Percentiles rank a stretch among this genome's conserved stretches.
Conservation (phyloP, 257 asterid genomes). For the Primulina tabacum region DNA sequence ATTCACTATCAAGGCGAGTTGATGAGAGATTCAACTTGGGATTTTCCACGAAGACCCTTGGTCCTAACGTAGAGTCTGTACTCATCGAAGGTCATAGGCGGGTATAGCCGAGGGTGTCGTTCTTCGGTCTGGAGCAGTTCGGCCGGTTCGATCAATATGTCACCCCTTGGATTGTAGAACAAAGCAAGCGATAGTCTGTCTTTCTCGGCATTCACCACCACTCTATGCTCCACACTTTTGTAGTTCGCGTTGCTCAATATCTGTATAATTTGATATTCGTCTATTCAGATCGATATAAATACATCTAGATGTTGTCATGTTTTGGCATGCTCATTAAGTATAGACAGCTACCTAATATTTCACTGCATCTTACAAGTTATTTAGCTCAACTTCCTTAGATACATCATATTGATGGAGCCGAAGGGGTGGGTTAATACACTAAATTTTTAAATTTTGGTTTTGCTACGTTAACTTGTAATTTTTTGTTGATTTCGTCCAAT, state of each 20-base stretch:
- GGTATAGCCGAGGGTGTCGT: slow-evolving; percentile 37
- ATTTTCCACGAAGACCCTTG: slow-evolving; percentile 59
- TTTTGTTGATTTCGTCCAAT: too few species aligned
- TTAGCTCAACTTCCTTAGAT: too few species aligned
- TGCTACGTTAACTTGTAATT: too few species aligned
- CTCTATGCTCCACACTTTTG: slow-evolving; percentile 71
- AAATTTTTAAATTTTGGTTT: too few species aligned
- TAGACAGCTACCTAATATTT: too few species aligned
- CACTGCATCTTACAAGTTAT: too few species aligned
- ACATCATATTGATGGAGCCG: too few species aligned
- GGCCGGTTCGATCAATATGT: slow-evolving; percentile 48
- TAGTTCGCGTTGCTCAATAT: slow-evolving; percentile 59
- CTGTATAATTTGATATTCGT: slow-evolving; percentile 19
- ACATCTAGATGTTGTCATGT: too few species aligned
- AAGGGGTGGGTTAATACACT: too few species aligned
- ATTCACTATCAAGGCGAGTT: slow-evolving; percentile 23
- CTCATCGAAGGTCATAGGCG: slow-evolving; percentile 45
- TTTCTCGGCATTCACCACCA: slow-evolving; percentile 51
- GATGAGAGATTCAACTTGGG: slow-evolving; percentile 49
- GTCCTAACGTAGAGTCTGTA: slow-evolving; percentile 49
- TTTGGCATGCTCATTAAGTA: too few species aligned
- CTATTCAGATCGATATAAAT: not conserved
- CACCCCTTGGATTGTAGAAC: slow-evolving; percentile 65
- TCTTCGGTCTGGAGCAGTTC: slow-evolving; percentile 43
- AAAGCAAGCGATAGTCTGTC: slow-evolving; percentile 64